phyloP scores from a whole-genome alignment of 495 filamentous ascomycete species.

The Xylaria flabelliformis region DNA sequence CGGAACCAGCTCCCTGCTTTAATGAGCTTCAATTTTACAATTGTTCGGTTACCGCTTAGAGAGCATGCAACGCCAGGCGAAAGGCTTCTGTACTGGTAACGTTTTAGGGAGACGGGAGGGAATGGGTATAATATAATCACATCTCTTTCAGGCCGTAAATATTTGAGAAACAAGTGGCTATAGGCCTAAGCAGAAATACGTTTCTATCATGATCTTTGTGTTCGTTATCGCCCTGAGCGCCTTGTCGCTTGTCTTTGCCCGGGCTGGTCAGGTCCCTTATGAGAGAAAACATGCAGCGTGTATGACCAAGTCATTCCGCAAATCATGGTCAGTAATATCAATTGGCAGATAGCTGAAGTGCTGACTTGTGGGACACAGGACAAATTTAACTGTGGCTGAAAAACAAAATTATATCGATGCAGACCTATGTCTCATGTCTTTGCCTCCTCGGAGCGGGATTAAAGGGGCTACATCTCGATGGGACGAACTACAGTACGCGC shows the following conservation, averaged over 20 bases:
- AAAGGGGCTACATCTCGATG: slow-evolving; percentile 45
- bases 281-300: slow-evolving; percentile 8
- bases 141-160: neutral
- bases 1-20: neutral
- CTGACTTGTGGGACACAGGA: neutral
- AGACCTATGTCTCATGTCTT: slow-evolving; percentile 52
- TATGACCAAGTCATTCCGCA: slow-evolving; percentile 6
- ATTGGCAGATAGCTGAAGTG: neutral
- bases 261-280: neutral
- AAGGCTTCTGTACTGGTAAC: neutral
- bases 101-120: too few species aligned
- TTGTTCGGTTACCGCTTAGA: neutral
- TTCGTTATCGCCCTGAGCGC: slow-evolving; percentile 11
- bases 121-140: slow-evolving; percentile 8
- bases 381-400: slow-evolving; percentile 44
- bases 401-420: slow-evolving; percentile 51
- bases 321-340: slow-evolving; percentile 13
- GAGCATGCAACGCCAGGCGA: neutral
- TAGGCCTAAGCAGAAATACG: neutral
- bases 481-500: slow-evolving; percentile 53
- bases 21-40: neutral
- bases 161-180: neutral
- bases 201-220: slow-evolving; percentile 5
- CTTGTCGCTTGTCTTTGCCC: slow-evolving; percentile 9
- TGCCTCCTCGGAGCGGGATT: slow-evolving; percentile 39